These are phyloP conservation scores for Cryptococcus hybrid DNA, from an alignment of 1,284 basidiomycete genomes.

Conservation along the genomic window DNA sequence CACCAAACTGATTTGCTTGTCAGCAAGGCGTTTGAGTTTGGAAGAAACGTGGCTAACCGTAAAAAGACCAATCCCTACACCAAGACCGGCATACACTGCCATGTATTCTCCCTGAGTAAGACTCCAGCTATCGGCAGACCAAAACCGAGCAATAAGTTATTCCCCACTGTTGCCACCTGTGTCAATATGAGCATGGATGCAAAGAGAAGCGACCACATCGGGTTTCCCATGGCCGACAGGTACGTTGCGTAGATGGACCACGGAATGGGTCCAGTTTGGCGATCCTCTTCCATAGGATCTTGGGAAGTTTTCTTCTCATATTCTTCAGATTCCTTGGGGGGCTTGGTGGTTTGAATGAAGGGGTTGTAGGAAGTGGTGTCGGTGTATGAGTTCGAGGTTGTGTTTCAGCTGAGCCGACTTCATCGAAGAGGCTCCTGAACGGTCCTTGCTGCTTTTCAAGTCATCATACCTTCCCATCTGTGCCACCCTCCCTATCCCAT, in stretches of 20 bases:
- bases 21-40: neutral
- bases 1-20: conserved; percentile 11
- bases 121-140: conserved; percentile 30
- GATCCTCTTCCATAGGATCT: conserved; percentile 54
- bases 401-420: neutral
- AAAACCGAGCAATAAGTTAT: conserved; percentile 35
- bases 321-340: neutral
- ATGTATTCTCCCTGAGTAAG: conserved; percentile 34
- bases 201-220: conserved; percentile 14
- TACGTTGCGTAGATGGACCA: conserved; percentile 26
- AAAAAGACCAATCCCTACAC: conserved; percentile 16
- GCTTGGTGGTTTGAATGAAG: neutral
- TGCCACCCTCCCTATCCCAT: conserved; percentile 21
- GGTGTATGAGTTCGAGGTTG: neutral
- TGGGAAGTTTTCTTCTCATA: conserved; percentile 48
- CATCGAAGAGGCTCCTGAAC: conserved; percentile 12
- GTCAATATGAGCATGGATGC: conserved; percentile 17
- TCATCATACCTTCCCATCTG: conserved; percentile 37
- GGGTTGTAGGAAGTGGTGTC: neutral
- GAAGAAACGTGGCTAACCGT: conserved; percentile 6
- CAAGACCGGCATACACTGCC: conserved; percentile 28
- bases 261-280: conserved; percentile 30
- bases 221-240: conserved; percentile 17
- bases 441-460: conserved; percentile 10
- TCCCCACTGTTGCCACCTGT: conserved; percentile 28